A percentile compares a stretch with the other conserved stretches of the same genome.
These are phyloP conservation scores for Kwoniella newhampshirensis DNA, from an alignment of 768 basidiomycete species.

Conservation along the genomic window DNA sequence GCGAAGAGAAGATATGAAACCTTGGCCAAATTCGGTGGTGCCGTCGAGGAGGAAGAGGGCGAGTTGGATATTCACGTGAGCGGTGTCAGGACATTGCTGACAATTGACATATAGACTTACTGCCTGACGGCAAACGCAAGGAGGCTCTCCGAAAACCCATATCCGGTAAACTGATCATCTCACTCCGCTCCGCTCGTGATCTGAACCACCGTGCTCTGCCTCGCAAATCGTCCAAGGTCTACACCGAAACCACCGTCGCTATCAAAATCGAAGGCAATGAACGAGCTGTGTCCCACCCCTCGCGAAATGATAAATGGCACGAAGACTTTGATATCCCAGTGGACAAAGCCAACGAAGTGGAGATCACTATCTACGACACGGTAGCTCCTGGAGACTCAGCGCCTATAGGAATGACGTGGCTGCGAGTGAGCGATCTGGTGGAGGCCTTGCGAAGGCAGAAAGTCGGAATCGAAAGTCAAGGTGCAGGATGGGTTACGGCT, in stretches of 20 bases:
- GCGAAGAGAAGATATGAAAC: slow-evolving; percentile 96
- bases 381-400: slow-evolving; percentile 72
- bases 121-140: slow-evolving; percentile 79
- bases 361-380: slow-evolving; percentile 92
- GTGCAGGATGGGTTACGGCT: slow-evolving; percentile 80
- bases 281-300: slow-evolving; percentile 84
- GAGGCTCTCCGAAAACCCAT: slow-evolving; percentile 93
- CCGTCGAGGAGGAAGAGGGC: slow-evolving; percentile 64
- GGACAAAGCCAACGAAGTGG: slow-evolving; percentile 98
- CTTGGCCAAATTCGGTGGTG: slow-evolving; percentile 86
- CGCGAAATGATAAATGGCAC: slow-evolving; percentile 94
- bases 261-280: slow-evolving; percentile 96
- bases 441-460: slow-evolving; percentile 91
- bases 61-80: slow-evolving; percentile 33
- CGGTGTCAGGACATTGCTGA: slow-evolving; percentile 1
- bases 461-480: slow-evolving; percentile 80
- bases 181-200: slow-evolving; percentile 84
- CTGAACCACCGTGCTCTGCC: slow-evolving; percentile 87
- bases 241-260: slow-evolving; percentile 82
- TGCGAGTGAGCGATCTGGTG: slow-evolving; percentile 87
- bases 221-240: slow-evolving; percentile 76
- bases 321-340: slow-evolving; percentile 95
- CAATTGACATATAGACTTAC: slow-evolving; percentile 56
- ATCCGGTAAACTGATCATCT: slow-evolving; percentile 86
- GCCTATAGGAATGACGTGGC: slow-evolving; percentile 93